Base-by-base conservation (phyloP, 176 grass and related monocot species). In the Hyparrhenia diplandra region DNA sequence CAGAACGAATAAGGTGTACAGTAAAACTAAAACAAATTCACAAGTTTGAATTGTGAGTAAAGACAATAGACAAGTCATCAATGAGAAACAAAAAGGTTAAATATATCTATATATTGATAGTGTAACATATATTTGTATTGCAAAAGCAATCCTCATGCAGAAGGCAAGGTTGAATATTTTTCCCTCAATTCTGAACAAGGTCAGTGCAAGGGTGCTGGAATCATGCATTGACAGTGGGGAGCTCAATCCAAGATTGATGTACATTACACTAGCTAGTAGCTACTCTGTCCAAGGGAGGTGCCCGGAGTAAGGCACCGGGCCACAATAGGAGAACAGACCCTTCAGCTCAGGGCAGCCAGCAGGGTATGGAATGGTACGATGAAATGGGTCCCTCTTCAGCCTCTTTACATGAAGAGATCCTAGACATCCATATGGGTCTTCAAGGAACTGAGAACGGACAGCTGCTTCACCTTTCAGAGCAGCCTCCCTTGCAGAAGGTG, bases 321-420 rank as follows among this genome's bases (percentile, higher is more conserved):
- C 92, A 23, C 95, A 94, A 76, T 94, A 94, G 64, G 85, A 92
- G 80, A 98, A 92, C 70, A 98, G 61, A 47, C 83, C 85, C 82
- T 92, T 94, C 69, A 98, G 45, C 49, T 98, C 92, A 6, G 88
- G 95, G 45, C 95, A 98, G 24, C 95, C 95, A 49, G 85, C 58
- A 10, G 90, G 96, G 34, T 99, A 95, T 2, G 90, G 90, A 64
- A 95, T 69, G 13, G 87, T 79, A 8, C 96, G 86, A 42, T 95
- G 96, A 86, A 99, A 99, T 6, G 96, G 96, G 36, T 99, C 96
- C 74, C 96, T 89, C 80, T 95, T 95, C 24, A 99, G 79, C 73
- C 80, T 87, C 76, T 99, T 99, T 5, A 51, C 64, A 72, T 85
- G 92, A 62, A 99, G 88, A 88, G 90, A 91, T 36, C 90, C 90